Evolutionary conservation across 192 early-diverging fungal species (phyloP).

Genomic region (Backusella luteola): DNA sequence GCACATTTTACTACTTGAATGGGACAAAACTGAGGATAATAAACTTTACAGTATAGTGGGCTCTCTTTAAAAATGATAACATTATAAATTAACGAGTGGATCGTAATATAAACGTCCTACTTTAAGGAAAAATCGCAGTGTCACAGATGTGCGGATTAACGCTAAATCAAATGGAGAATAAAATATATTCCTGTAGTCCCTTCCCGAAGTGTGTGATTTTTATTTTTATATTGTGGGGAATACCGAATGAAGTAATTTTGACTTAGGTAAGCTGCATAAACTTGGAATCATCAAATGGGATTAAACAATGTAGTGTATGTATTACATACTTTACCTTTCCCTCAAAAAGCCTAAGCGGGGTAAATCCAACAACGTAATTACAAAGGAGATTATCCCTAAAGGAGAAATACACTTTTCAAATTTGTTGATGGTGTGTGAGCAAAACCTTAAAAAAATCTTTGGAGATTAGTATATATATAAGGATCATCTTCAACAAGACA

Average conservation of each 20-base stretch:
- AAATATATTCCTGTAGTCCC: conserved; percentile 6
- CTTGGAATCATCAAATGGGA: neutral
- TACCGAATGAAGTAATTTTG: neutral
- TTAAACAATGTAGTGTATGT: neutral
- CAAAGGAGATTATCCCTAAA: conserved; percentile 4
- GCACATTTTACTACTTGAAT: neutral
- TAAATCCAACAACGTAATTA: neutral
- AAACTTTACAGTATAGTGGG: neutral
- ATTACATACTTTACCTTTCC: neutral
- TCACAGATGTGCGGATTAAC: neutral
- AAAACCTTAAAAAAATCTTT: conserved; percentile 1
- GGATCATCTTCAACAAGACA: neutral
- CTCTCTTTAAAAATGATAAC: neutral
- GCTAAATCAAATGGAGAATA: conserved; percentile 5
- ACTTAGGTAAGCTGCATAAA: conserved; percentile 9
- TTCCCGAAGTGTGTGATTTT: neutral
- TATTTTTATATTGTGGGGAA: conserved; percentile 1
- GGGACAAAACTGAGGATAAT: neutral
- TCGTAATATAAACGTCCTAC: neutral
- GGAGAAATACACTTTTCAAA: neutral
- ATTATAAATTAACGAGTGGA: neutral
- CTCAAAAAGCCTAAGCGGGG: neutral
- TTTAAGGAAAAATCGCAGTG: neutral
- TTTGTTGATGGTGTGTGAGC: neutral
- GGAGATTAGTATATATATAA: conserved; percentile 9